Evolutionary conservation across 2,329 filamentous ascomycete species (phyloP).

Genomic region (Ophiostoma pallidulum): DNA sequence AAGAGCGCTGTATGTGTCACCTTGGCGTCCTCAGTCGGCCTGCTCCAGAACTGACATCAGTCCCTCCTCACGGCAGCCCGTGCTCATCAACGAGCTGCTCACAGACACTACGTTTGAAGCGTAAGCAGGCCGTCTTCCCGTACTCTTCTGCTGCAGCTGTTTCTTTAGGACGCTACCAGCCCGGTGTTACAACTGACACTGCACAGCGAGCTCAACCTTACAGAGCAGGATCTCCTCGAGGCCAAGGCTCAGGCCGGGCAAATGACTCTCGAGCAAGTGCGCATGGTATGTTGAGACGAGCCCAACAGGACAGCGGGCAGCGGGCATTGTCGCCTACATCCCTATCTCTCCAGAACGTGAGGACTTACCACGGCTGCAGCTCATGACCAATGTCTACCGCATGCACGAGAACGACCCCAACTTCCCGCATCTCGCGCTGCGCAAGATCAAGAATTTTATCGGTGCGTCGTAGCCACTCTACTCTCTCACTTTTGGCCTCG

Average conservation of each 20-base stretch:
- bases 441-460: conserved; percentile 31
- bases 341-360: not conserved
- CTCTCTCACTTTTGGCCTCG: not conserved
- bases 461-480: conserved; percentile 13
- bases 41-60: too few species aligned
- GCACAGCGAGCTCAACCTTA: conserved; percentile 13
- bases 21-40: too few species aligned
- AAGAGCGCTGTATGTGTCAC: too few species aligned
- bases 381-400: conserved; percentile 6
- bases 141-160: too few species aligned
- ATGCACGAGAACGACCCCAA: conserved; percentile 39
- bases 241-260: conserved; percentile 14
- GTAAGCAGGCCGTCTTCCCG: too few species aligned
- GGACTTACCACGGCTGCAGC: too few species aligned
- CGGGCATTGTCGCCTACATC: not conserved
- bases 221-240: conserved; percentile 14
- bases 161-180: not conserved
- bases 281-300: conserved; percentile 9
- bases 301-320: too few species aligned
- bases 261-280: conserved; percentile 14
- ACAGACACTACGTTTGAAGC: too few species aligned
- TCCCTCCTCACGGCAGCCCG: too few species aligned
- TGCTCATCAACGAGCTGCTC: too few species aligned
- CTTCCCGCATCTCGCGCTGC: conserved; percentile 33
- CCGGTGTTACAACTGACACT: not conserved